A percentile compares a stretch with the other conserved stretches of the same genome.
Conservation (phyloP, 768 basidiomycete species). For the Lactifluus subvellereus region DNA sequence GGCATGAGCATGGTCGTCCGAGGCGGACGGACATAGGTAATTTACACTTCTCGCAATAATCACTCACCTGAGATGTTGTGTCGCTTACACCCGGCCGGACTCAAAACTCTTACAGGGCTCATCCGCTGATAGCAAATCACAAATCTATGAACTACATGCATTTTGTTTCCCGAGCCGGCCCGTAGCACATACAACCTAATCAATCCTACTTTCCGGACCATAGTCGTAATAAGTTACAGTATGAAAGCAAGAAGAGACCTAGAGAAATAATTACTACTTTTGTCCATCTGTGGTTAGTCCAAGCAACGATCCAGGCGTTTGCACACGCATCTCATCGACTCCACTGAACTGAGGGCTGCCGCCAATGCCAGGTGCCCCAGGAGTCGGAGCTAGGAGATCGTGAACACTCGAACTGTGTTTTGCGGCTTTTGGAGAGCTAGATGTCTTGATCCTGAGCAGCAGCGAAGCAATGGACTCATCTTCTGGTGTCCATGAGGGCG, state of each 20-base stretch:
- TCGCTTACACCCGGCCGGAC: too few species aligned
- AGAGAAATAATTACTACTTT: slow-evolving; percentile 4
- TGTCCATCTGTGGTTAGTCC: slow-evolving; percentile 14
- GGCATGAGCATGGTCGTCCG: slow-evolving; percentile 10
- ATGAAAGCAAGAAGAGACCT: neutral
- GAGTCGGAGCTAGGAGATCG: slow-evolving; percentile 4
- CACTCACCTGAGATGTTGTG: too few species aligned
- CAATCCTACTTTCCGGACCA: slow-evolving; percentile 3
- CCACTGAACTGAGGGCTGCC: neutral
- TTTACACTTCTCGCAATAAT: neutral
- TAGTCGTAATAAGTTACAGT: slow-evolving; percentile 12
- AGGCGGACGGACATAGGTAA: neutral
- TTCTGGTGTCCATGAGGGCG: slow-evolving; percentile 24
- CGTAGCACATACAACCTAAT: slow-evolving; percentile 8
- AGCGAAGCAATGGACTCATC: slow-evolving; percentile 23
- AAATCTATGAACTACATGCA: neutral
- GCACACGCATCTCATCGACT: slow-evolving; percentile 19
- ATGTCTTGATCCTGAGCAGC: slow-evolving; percentile 23
- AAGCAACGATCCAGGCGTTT: slow-evolving; percentile 24
- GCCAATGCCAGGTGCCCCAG: neutral
- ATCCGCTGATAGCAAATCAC: too few species aligned
- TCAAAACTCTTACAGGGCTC: too few species aligned
- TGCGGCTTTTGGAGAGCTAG: slow-evolving; percentile 6
- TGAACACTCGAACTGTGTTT: slow-evolving; percentile 6
- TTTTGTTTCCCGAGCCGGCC: neutral